phyloP scores from a whole-genome alignment of 2,329 filamentous ascomycete species.

The Cercospora beticola region DNA sequence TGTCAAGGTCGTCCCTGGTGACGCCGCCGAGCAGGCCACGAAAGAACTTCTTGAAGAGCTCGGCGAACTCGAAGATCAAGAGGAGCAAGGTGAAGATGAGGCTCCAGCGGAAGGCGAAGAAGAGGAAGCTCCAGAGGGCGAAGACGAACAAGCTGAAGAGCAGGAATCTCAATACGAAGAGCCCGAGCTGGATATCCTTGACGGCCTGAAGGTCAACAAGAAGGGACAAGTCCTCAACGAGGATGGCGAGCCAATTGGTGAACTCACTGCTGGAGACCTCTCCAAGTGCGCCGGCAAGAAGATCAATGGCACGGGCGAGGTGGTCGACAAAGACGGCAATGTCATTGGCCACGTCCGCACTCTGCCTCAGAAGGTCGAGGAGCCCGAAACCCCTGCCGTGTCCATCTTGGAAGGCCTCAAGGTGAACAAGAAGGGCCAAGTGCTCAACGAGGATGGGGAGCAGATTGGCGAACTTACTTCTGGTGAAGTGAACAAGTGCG shows the following conservation, averaged over 20 bases:
- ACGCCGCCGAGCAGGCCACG: constrained; percentile 53
- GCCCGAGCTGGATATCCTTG: constrained; percentile 47
- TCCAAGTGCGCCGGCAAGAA: constrained; percentile 65
- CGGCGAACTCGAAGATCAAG: constrained; percentile 45
- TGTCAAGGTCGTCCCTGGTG: constrained; percentile 50
- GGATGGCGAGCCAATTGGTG: constrained; percentile 55
- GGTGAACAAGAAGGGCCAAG: constrained; percentile 59
- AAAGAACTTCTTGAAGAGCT: constrained; percentile 50
- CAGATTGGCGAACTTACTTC: constrained; percentile 54
- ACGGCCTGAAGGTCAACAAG: constrained; percentile 60
- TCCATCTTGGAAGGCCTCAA: constrained; percentile 54
- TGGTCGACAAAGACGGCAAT: constrained; percentile 63
- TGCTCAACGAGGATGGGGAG: constrained; percentile 55
- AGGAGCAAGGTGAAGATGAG: constrained; percentile 26
- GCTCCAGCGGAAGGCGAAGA: constrained; percentile 23
- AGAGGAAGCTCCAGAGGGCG: constrained; percentile 33
- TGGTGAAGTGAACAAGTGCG: constrained; percentile 61
- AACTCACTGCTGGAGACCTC: constrained; percentile 58
- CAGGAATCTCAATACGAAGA: constrained; percentile 32
- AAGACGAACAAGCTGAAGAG: constrained; percentile 25
- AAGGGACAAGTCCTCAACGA: constrained; percentile 55
- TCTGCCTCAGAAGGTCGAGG: constrained; percentile 45
- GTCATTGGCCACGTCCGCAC: constrained; percentile 61
- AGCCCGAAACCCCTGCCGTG: constrained; percentile 39
- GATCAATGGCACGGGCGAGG: constrained; percentile 63